Conservation (phyloP, 257 asterid species). For the Perilla frutescens region DNA sequence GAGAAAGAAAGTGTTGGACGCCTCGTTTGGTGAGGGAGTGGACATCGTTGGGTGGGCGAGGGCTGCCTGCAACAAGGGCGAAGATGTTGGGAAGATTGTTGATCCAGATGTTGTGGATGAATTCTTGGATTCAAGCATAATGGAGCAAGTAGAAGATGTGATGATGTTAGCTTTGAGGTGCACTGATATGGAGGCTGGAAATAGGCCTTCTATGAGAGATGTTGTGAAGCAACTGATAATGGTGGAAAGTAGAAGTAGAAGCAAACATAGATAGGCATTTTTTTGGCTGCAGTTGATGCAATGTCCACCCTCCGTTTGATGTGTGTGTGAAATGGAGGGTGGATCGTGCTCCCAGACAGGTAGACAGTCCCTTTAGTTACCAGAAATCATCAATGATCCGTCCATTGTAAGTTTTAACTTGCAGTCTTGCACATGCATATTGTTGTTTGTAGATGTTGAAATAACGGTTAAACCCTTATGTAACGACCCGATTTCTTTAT, state of each 20-base stretch:
- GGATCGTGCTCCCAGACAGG: too few relatives aligned
- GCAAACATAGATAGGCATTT: conserved; percentile 35
- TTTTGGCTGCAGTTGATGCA: conserved; percentile 6
- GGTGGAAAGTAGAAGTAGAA: conserved; percentile 42
- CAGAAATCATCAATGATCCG: too few relatives aligned
- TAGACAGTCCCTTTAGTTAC: too few relatives aligned
- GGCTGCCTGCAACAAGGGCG: conserved; percentile 46
- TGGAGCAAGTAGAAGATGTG: conserved; percentile 57
- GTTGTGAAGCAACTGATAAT: conserved; percentile 65
- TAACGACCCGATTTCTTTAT: too few relatives aligned
- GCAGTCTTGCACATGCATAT: too few relatives aligned
- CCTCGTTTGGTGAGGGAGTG: conserved; percentile 47
- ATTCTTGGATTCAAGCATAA: conserved; percentile 55
- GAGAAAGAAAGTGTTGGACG: conserved; percentile 63
- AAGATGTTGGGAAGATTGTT: conserved; percentile 49
- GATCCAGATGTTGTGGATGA: conserved; percentile 64
- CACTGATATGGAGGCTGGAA: conserved; percentile 56
- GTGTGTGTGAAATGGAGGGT: too few relatives aligned
- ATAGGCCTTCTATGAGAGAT: conserved; percentile 78
- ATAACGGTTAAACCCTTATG: too few relatives aligned
- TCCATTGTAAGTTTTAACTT: too few relatives aligned
- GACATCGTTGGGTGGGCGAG: conserved; percentile 64
- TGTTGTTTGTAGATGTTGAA: too few relatives aligned
- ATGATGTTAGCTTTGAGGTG: conserved; percentile 68
- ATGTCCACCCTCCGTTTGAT: too few relatives aligned